Percentiles rank a stretch among this genome's conserved stretches.
These are phyloP conservation scores for Penicillium steckii DNA, from an alignment of 495 filamentous ascomycete species.

Conservation along the genomic window DNA sequence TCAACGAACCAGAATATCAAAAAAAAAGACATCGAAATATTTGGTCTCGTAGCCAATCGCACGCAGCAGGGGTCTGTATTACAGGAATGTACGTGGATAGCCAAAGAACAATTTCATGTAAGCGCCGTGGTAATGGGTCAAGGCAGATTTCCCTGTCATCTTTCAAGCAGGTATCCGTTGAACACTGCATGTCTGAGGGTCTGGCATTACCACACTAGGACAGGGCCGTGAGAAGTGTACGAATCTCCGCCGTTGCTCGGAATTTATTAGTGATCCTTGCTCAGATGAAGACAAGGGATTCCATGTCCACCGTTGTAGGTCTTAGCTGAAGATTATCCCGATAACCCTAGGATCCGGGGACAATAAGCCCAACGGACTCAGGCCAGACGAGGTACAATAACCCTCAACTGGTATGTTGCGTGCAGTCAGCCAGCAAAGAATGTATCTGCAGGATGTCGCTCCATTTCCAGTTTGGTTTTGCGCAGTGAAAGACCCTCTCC, in stretches of 20 bases:
- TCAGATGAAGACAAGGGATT: slow-evolving; percentile 7
- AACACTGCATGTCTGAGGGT: slow-evolving; percentile 1
- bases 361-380: not conserved
- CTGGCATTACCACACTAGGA: slow-evolving; percentile 13
- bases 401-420: not conserved
- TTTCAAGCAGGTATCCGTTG: slow-evolving; percentile 18
- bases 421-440: slow-evolving; percentile 15
- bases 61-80: not conserved
- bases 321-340: not conserved
- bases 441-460: slow-evolving; percentile 5
- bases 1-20: slow-evolving; percentile 11
- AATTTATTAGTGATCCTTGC: not conserved
- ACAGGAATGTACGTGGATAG: not conserved
- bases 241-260: slow-evolving; percentile 1
- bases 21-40: slow-evolving; percentile 8
- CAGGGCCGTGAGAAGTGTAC: not conserved
- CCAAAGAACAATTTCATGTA: not conserved
- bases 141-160: slow-evolving; percentile 2
- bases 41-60: slow-evolving; percentile 12
- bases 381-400: slow-evolving; percentile 4
- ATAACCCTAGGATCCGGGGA: slow-evolving; percentile 3
- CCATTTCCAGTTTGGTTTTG: not conserved
- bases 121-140: slow-evolving; percentile 10
- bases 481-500: not conserved
- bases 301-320: slow-evolving; percentile 13